Evolutionary conservation across 305 asterid genomes (phyloP).

Genomic region (Ajuga reptans): DNA sequence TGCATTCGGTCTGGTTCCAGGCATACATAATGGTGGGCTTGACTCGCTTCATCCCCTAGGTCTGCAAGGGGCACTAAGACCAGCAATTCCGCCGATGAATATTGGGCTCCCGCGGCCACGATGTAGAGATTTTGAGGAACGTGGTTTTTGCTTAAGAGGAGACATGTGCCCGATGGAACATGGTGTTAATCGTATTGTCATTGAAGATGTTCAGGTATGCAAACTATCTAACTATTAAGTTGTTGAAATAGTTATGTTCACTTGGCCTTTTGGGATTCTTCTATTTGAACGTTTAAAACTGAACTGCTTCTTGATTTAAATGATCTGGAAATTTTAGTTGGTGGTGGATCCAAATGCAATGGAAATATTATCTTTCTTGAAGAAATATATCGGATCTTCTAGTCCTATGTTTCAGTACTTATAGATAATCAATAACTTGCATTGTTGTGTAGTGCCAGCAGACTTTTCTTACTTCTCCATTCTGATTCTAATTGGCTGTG

Average conservation of each 20-base stretch:
- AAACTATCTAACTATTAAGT: constrained; percentile 4
- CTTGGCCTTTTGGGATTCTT: constrained; percentile 9
- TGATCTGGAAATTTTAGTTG: constrained; percentile 16
- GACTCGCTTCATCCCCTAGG: constrained; percentile 74
- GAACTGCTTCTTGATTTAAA: not conserved
- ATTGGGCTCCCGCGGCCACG: constrained; percentile 70
- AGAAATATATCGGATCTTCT: not conserved
- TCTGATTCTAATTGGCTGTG: constrained; percentile 5
- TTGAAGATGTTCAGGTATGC: constrained; percentile 96
- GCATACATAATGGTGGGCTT: constrained; percentile 68
- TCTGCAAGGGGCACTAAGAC: constrained; percentile 66
- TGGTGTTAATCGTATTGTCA: constrained; percentile 88
- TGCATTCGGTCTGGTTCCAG: constrained; percentile 79
- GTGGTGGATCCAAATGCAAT: constrained; percentile 8
- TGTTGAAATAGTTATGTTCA: not conserved
- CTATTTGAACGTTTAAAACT: not conserved
- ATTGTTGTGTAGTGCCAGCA: constrained; percentile 7
- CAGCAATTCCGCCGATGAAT: constrained; percentile 54
- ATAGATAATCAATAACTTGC: not conserved
- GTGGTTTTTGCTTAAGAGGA: constrained; percentile 98
- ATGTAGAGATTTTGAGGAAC: constrained; percentile 98
- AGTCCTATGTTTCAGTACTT: not conserved
- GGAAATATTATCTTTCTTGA: not conserved
- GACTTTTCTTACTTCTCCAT: constrained; percentile 2
- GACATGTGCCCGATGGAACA: constrained; percentile 99